These are phyloP conservation scores for Thielaviopsis euricoi DNA, from an alignment of 2,329 filamentous ascomycete species.

Conservation along the genomic window DNA sequence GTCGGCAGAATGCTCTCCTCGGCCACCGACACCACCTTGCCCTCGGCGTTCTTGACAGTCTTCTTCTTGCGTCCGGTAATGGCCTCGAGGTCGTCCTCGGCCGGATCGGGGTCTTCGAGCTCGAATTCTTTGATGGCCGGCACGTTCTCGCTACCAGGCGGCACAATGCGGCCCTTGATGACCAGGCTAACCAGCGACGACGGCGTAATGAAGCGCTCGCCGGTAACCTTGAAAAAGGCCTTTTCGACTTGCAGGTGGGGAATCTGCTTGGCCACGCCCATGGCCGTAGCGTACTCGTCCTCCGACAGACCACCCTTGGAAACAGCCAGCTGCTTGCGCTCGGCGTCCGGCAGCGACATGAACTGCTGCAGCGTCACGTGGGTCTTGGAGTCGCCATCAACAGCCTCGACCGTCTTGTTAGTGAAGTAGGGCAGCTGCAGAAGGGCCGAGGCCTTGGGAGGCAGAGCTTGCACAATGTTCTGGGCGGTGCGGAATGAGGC, in stretches of 20 bases:
- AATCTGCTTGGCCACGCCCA: conserved; percentile 66
- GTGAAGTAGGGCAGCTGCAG: conserved; percentile 85
- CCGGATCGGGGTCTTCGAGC: conserved; percentile 79
- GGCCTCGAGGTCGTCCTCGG: conserved; percentile 81
- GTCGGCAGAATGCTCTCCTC: conserved; percentile 59
- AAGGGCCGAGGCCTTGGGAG: conserved; percentile 70
- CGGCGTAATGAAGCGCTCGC: conserved; percentile 83
- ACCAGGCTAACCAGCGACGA: conserved; percentile 86
- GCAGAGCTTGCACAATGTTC: conserved; percentile 74
- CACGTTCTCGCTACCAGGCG: conserved; percentile 61
- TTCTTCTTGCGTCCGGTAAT: conserved; percentile 63
- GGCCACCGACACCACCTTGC: conserved; percentile 38
- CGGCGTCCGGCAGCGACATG: conserved; percentile 64
- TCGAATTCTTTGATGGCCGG: conserved; percentile 63
- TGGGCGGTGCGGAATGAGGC: conserved; percentile 71
- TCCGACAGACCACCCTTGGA: conserved; percentile 56
- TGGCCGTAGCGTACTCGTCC: conserved; percentile 57
- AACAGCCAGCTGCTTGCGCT: conserved; percentile 55
- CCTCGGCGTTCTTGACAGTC: conserved; percentile 43
- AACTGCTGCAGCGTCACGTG: conserved; percentile 74
- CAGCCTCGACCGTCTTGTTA: conserved; percentile 42
- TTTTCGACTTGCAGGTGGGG: conserved; percentile 73
- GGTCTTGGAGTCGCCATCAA: conserved; percentile 59
- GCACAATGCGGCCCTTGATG: conserved; percentile 85
- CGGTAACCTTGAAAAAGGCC: conserved; percentile 96